phyloP scores from a whole-genome alignment of 2,329 filamentous ascomycete genomes.

The Phialemonium atrogriseum region DNA sequence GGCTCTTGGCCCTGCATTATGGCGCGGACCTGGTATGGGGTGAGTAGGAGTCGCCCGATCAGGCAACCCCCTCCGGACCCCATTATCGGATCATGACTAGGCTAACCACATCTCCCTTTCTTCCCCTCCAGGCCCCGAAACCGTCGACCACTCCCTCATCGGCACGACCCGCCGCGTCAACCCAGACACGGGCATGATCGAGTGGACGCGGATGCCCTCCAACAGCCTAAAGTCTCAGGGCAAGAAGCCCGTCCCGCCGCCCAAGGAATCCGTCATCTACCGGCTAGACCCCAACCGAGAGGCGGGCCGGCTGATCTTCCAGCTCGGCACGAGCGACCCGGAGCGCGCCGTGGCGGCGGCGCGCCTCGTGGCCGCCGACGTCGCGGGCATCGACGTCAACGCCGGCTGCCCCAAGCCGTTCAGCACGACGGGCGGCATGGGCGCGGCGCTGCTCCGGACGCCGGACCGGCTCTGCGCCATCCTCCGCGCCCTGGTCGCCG shows the following conservation, averaged over 20 bases:
- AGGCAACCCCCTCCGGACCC: too few relatives aligned
- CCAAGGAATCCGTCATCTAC: slow-evolving; percentile 66
- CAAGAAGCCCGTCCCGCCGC: slow-evolving; percentile 20
- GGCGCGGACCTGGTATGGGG: slow-evolving; percentile 97
- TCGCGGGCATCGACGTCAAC: slow-evolving; percentile 93
- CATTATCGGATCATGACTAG: too few relatives aligned
- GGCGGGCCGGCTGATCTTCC: slow-evolving; percentile 70
- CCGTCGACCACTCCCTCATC: slow-evolving; percentile 85
- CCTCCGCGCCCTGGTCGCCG: slow-evolving; percentile 69
- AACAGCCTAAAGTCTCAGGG: slow-evolving; percentile 51
- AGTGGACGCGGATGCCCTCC: slow-evolving; percentile 72
- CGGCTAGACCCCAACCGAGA: slow-evolving; percentile 74
- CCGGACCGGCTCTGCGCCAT: slow-evolving; percentile 81
- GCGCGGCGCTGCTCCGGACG: slow-evolving; percentile 77
- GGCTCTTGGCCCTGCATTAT: slow-evolving; percentile 83
- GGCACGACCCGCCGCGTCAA: slow-evolving; percentile 75
- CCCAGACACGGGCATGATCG: slow-evolving; percentile 66
- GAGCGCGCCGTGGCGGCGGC: slow-evolving; percentile 78
- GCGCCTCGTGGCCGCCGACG: slow-evolving; percentile 74
- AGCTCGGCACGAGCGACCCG: slow-evolving; percentile 82
- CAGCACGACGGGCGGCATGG: slow-evolving; percentile 90
- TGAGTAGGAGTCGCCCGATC: slow-evolving; percentile 30
- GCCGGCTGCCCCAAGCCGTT: slow-evolving; percentile 98
- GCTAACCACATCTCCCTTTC: slow-evolving; percentile 1
- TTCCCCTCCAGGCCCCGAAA: slow-evolving; percentile 65